These are phyloP conservation scores for Ogataea pini DNA, from an alignment of 805 yeast genomes.

Conservation along the genomic window DNA sequence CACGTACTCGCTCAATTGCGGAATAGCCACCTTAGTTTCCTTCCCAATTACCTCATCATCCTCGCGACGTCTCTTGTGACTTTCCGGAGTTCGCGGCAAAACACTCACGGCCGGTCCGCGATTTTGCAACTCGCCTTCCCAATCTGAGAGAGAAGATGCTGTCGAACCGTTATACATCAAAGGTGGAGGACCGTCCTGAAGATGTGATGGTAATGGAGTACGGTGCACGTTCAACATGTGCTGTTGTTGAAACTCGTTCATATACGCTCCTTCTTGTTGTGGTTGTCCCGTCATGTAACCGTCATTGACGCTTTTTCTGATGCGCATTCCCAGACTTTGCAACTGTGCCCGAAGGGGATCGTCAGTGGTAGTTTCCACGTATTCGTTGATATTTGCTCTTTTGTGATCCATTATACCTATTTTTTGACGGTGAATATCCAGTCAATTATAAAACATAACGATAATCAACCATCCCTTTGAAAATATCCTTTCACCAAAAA, in stretches of 20 bases:
- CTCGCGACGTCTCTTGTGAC: conserved; percentile 16
- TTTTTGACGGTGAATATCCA: no score
- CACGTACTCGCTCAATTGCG: conserved; percentile 29
- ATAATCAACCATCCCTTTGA: not conserved
- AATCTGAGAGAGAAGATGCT: conserved; percentile 43
- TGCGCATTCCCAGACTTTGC: conserved; percentile 67
- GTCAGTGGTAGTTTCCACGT: not conserved
- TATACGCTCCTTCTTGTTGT: conserved; percentile 10
- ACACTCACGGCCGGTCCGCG: not conserved
- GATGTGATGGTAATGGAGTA: conserved; percentile 43
- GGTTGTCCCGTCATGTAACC: conserved; percentile 44
- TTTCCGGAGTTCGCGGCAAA: not conserved
- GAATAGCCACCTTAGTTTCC: not conserved
- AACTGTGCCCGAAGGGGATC: conserved; percentile 39
- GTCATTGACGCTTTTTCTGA: conserved; percentile 64
- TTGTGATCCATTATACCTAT: conserved; percentile 9
- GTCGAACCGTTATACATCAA: conserved; percentile 47
- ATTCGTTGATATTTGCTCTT: conserved; percentile 2
- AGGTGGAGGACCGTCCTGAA: conserved; percentile 42
- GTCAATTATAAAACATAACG: no score
- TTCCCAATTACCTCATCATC: conserved; percentile 7
- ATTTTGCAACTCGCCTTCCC: conserved; percentile 39
- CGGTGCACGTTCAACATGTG: conserved; percentile 30
- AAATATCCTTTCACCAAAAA: not conserved
- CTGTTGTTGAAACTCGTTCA: conserved; percentile 20